These are phyloP conservation scores for Cercospora sojina DNA, from an alignment of 2,329 filamentous ascomycete species.

Conservation along the genomic window DNA sequence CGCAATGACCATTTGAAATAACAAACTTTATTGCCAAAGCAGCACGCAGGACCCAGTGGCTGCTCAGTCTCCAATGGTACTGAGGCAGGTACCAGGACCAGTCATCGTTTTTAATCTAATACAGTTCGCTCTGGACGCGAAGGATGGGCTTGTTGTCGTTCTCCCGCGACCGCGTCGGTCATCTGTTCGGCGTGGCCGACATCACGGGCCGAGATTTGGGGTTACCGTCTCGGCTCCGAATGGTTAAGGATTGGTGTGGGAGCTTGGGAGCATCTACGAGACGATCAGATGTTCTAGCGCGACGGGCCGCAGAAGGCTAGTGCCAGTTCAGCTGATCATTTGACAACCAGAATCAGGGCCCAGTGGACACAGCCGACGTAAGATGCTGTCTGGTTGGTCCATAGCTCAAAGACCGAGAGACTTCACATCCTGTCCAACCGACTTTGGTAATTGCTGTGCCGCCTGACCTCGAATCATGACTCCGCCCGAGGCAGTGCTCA, in stretches of 20 bases:
- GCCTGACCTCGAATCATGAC: background rate
- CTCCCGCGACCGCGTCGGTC: background rate
- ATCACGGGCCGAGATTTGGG: conserved; percentile 5
- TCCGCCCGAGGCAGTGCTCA: background rate
- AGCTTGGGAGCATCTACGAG: background rate
- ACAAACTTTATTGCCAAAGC: background rate
- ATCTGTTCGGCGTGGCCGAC: conserved; percentile 4
- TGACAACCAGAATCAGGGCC: conserved; percentile 16
- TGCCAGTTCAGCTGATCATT: background rate
- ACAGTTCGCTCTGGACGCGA: background rate
- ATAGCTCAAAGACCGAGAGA: background rate
- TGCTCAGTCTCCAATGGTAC: background rate
- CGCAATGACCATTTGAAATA: conserved; percentile 1
- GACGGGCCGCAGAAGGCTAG: background rate
- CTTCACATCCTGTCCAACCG: background rate
- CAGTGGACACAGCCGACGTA: background rate
- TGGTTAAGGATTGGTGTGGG: background rate
- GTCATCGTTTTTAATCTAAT: background rate
- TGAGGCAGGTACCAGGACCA: background rate
- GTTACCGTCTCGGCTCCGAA: background rate
- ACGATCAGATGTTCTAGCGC: conserved; percentile 2
- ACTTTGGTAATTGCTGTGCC: conserved; percentile 2
- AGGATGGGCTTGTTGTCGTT: background rate
- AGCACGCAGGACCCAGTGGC: background rate
- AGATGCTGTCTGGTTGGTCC: background rate